Conservation (phyloP, 2,329 filamentous ascomycete genomes). For the Fusarium subtropicale region DNA sequence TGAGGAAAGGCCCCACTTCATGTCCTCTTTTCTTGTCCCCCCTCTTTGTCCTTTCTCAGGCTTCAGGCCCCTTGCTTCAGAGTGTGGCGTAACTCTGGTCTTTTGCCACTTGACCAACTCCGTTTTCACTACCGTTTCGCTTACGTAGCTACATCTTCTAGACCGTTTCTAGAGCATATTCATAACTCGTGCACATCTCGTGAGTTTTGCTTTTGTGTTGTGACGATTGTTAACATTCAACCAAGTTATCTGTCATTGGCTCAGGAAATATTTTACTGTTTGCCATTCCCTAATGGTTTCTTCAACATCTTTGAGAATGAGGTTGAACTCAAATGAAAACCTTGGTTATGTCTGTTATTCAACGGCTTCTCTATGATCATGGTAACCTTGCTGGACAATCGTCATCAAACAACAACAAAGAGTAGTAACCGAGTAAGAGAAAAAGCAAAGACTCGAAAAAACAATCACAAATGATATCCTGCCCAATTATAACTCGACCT, state of each 20-base stretch:
- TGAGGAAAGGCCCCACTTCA: conserved; percentile 48
- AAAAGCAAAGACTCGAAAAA: conserved; percentile 8
- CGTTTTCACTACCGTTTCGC: conserved; percentile 36
- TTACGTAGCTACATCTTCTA: not conserved
- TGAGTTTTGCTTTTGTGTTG: not conserved
- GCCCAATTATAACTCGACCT: not conserved
- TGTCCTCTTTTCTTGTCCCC: conserved; percentile 35
- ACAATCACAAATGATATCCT: not conserved
- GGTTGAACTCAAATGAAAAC: not conserved
- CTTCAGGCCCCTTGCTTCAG: conserved; percentile 30
- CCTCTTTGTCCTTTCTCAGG: conserved; percentile 6
- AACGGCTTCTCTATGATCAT: not conserved
- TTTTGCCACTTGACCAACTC: conserved; percentile 22
- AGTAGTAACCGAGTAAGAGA: not conserved
- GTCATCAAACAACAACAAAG: not conserved
- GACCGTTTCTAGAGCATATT: not conserved
- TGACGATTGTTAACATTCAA: not conserved
- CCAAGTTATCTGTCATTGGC: not conserved
- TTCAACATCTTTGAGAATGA: not conserved
- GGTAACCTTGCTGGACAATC: not conserved
- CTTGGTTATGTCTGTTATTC: not conserved
- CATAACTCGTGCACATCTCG: not conserved
- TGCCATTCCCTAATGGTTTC: not conserved
- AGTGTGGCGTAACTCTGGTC: conserved; percentile 23
- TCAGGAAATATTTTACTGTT: not conserved